Evolutionary conservation across 2,329 filamentous ascomycete species (phyloP), one percentile per base, ranked within the genome.

Genomic region (Aureobasidium sp.): DNA sequence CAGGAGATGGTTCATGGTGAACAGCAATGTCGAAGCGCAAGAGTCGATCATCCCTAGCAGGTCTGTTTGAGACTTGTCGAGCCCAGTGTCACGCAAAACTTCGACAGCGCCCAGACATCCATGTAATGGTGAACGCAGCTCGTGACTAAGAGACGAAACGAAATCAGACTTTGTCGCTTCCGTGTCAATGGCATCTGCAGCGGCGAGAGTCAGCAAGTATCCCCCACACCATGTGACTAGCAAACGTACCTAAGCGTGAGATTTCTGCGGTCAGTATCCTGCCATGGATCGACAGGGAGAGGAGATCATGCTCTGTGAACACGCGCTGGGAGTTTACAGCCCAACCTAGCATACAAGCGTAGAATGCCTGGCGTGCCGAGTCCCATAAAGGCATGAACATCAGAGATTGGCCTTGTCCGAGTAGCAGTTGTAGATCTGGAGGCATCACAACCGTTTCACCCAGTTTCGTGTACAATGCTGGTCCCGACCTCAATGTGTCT

Each of bases 241-340:
- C 2, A 16, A 21, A 36, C 47, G 8, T 36, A 49, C 47, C 48
- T 6, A 32, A 51, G 2, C 80, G 75, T 0, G 79, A 76, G 0
- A 86, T 72, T 59, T 86, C 83, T 0, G 80, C 77, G 75, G 84
- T 84, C 14, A 83, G 79, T 0, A 79, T 78, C 55, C 80, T 79
- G 0, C 78, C 78, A 63, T 85, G 83, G 0, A 78, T 79, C 68
- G 67, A 36, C 67, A 66, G 7, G 30, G 42, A 59, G 6, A 44
- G 27, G 1, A 59, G 11, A 21, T 49, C 32, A 10, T 49, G 41
- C 16, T 29, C 14, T 8, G 32, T 44, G 21, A 74, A 69, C 34
- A 75, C 72, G 3, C 70, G 70, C 13, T 72, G 68, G 25, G 70
- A 61, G 21, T 71, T 75, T 41, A 76, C 75, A 44, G 77, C 76